Evolutionary conservation across 164 flowering plant genomes (phyloP).

Genomic region (Magnolia officinalis): DNA sequence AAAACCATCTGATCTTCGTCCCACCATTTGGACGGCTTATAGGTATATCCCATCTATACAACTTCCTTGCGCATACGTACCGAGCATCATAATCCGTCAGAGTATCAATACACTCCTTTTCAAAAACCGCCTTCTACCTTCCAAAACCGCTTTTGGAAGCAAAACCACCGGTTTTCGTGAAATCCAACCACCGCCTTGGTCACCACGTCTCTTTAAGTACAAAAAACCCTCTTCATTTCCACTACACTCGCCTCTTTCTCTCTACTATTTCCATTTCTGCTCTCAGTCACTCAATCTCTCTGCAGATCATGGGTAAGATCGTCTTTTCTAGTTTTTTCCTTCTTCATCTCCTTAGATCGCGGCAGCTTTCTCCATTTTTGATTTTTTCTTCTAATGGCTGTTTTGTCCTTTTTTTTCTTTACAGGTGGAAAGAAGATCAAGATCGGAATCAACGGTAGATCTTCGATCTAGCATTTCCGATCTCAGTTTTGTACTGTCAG

Average conservation of each 20-base stretch:
- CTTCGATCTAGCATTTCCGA: neutral
- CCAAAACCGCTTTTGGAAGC: too few species aligned
- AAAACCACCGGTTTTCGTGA: neutral
- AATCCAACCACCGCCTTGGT: neutral
- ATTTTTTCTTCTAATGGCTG: neutral
- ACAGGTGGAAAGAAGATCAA: constrained; percentile 40
- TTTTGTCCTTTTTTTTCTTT: neutral
- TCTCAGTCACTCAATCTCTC: neutral
- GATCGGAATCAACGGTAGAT: constrained; percentile 50
- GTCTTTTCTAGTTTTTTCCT: neutral
- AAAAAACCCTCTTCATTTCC: neutral
- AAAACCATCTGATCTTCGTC: too few species aligned
- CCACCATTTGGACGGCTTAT: too few species aligned
- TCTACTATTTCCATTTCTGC: neutral
- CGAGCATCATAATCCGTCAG: too few species aligned
- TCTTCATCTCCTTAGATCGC: neutral
- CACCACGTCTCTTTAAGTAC: neutral
- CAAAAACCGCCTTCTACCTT: neutral
- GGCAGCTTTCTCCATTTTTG: neutral
- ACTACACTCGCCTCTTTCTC: neutral
- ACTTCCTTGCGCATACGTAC: too few species aligned
- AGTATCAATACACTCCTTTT: too few species aligned
- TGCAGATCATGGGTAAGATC: constrained; percentile 14
- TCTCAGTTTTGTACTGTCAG: neutral
- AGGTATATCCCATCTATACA: too few species aligned